Percentiles rank a stretch among this genome's conserved stretches.
Conservation (phyloP, 805 yeast species). For the Wickerhamomyces rabaulensis region DNA sequence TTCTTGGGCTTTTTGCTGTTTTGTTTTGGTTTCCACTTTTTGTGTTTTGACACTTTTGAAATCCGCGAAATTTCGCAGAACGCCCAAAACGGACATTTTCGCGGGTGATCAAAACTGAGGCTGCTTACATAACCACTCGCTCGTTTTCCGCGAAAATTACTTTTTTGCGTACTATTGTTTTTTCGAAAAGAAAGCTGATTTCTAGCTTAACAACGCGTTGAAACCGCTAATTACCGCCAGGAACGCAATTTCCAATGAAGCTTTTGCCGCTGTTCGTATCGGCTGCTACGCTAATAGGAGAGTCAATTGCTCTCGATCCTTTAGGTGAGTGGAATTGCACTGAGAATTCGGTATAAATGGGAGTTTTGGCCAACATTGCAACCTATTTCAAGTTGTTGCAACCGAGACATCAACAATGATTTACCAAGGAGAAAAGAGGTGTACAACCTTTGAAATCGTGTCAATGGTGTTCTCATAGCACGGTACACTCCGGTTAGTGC, state of each 20-base stretch:
- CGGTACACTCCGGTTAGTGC: background rate
- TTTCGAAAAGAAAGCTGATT: background rate
- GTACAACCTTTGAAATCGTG: background rate
- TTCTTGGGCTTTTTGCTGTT: background rate
- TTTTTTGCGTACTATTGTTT: background rate
- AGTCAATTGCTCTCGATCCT: slow-evolving; percentile 16
- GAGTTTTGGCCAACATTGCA: background rate
- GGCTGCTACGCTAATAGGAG: background rate
- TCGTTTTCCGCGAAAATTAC: background rate
- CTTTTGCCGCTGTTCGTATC: background rate
- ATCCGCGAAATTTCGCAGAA: background rate
- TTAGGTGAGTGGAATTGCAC: slow-evolving; percentile 15
- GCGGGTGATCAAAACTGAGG: no score
- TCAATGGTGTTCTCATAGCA: background rate
- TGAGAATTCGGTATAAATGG: background rate
- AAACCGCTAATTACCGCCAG: background rate
- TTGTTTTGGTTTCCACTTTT: background rate
- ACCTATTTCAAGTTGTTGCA: background rate
- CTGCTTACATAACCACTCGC: background rate
- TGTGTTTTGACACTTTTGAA: background rate
- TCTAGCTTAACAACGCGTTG: background rate
- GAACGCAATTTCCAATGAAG: background rate
- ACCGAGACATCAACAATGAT: background rate
- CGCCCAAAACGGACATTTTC: background rate
- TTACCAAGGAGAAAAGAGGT: background rate